Conservation (phyloP, 1,139 yeast species). For the Petasospora fabianii region DNA sequence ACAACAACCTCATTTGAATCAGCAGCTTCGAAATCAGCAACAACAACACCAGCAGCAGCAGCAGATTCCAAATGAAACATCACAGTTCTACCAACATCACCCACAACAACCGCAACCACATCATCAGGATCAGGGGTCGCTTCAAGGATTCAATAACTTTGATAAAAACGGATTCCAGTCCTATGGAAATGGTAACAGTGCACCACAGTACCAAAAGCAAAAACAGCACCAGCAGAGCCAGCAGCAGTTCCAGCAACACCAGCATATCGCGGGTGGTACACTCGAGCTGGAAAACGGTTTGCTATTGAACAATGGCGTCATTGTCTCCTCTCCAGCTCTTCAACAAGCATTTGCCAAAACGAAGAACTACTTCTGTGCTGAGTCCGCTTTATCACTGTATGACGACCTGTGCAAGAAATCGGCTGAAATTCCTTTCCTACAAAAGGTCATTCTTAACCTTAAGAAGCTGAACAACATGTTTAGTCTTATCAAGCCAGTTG, state of each 20-base stretch:
- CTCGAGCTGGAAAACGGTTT: slow-evolving; percentile 55
- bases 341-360: slow-evolving; percentile 39
- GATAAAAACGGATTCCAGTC: no score
- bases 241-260: background rate
- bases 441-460: slow-evolving; percentile 22
- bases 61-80: background rate
- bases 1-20: background rate
- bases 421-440: slow-evolving; percentile 12
- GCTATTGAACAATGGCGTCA: slow-evolving; percentile 43
- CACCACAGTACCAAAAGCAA: background rate
- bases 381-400: slow-evolving; percentile 32
- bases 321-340: slow-evolving; percentile 48
- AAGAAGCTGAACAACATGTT: slow-evolving; percentile 27
- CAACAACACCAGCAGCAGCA: slow-evolving; percentile 2
- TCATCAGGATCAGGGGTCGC: no score
- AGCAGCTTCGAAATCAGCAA: background rate
- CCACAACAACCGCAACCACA: no score
- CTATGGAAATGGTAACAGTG: no score
- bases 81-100: no score
- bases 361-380: slow-evolving; percentile 44
- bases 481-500: slow-evolving; percentile 38
- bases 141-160: no score
- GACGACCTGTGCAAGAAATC: slow-evolving; percentile 27
- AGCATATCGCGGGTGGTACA: slow-evolving; percentile 3
- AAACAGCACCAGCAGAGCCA: slow-evolving; percentile 4